Evolutionary conservation across 345 rosid genomes (phyloP), one percentile per base, ranked within the genome.

Genomic region (Durio zibethinus): DNA sequence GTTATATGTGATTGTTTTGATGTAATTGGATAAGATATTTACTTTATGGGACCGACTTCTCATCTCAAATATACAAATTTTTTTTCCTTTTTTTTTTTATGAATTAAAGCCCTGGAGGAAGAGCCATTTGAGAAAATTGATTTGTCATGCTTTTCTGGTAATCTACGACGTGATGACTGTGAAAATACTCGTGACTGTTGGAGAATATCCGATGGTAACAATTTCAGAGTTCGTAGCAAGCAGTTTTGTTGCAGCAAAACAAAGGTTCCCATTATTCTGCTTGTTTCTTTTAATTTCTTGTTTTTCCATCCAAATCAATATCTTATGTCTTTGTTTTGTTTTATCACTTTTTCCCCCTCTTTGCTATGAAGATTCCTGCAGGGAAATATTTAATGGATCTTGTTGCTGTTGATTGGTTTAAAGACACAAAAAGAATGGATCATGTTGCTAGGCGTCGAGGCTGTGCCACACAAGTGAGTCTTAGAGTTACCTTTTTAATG

Each of bases 381-480:
- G 98, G 97, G 82, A 97, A 94, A 80, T 98, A 88, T 84, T 86
- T 92, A 66, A 89, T 94, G 99, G 98, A 97, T 87, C 99, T 97
- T 14, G 97, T 97, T 70, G 98, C 99, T 57, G 98, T 97, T 50
- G 99, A 97, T 84, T 97, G 99, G 99, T 97, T 92, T 86, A 97
- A 97, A 84, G 98, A 94, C 79, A 83, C 90, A 33, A 97, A 90
- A 89, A 89, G 96, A 87, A 94, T 97, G 88, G 99, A 97, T 82
- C 97, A 97, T 84, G 98, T 94, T 47, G 94, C 89, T 67, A 87
- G 94, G 84, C 94, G 93, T 76, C 92, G 88, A 79, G 99, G 97
- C 80, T 97, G 99, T 77, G 97, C 98, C 3, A 96, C 95, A 50
- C 97, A 97, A 88, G 99, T 90, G 89, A 84, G 88, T 73, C 20